Conservation (phyloP, 2,329 filamentous ascomycete genomes). For the Capronia epimyces region DNA sequence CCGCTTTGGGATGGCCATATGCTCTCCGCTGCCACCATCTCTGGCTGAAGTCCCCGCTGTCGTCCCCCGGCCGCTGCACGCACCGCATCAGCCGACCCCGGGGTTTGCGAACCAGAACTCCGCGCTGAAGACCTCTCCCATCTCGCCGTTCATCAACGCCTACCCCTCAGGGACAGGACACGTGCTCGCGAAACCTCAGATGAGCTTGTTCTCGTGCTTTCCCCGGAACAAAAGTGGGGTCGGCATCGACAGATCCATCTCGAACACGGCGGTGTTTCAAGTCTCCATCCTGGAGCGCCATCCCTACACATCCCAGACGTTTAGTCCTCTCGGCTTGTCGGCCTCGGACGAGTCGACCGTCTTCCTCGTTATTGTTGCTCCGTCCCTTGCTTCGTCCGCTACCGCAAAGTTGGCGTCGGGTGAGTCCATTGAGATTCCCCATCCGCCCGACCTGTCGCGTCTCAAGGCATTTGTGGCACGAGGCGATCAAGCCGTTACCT, state of each 20-base stretch:
- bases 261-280: slow-evolving; percentile 48
- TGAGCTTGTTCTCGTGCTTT: slow-evolving; percentile 87
- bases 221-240: slow-evolving; percentile 50
- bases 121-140: slow-evolving; percentile 77
- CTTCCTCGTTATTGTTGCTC: slow-evolving; percentile 86
- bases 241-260: slow-evolving; percentile 9
- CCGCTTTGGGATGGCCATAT: slow-evolving; percentile 75
- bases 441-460: slow-evolving; percentile 64
- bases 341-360: slow-evolving; percentile 18
- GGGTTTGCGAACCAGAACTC: slow-evolving; percentile 76
- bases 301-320: slow-evolving; percentile 90
- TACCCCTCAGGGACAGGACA: slow-evolving; percentile 53
- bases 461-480: slow-evolving; percentile 73
- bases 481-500: slow-evolving; percentile 79
- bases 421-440: slow-evolving; percentile 36
- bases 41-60: slow-evolving; percentile 40
- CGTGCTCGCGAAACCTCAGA: slow-evolving; percentile 52
- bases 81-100: slow-evolving; percentile 43
- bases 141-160: slow-evolving; percentile 66
- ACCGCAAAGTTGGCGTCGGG: slow-evolving; percentile 33
- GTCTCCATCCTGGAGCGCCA: slow-evolving; percentile 79
- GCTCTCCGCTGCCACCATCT: slow-evolving; percentile 60
- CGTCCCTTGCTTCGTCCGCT: slow-evolving; percentile 49
- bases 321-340: slow-evolving; percentile 61
- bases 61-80: slow-evolving; percentile 29